Conservation (phyloP, 2,329 filamentous ascomycete genomes). For the Penicillium sp. region DNA sequence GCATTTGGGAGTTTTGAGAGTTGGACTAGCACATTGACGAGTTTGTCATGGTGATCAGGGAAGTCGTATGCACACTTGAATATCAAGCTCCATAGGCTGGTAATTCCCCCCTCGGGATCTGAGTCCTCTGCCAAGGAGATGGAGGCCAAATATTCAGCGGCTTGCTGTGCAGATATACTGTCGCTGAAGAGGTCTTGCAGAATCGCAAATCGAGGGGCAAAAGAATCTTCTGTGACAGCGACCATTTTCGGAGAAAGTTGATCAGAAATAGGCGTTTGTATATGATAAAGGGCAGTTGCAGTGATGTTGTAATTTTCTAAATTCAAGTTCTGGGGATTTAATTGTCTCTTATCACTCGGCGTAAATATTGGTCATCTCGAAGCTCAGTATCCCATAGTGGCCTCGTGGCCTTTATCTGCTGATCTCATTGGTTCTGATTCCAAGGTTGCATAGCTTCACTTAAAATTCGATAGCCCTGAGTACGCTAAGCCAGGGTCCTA, state of each 20-base stretch:
- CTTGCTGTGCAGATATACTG: background rate
- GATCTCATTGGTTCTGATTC: slow-evolving; percentile 3
- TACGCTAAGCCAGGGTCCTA: background rate
- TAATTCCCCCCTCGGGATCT: background rate
- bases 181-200: slow-evolving; percentile 2
- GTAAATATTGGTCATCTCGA: background rate
- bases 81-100: slow-evolving; percentile 1
- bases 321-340: background rate
- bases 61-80: slow-evolving; percentile 5
- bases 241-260: background rate
- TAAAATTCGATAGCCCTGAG: background rate
- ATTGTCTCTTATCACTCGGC: background rate
- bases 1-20: slow-evolving; percentile 1
- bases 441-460: background rate
- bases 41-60: background rate
- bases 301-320: background rate
- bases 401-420: slow-evolving; percentile 5
- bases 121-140: background rate
- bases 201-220: background rate
- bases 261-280: background rate
- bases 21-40: background rate
- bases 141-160: background rate
- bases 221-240: background rate
- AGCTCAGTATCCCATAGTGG: background rate
- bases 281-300: background rate